Evolutionary conservation across 2,329 filamentous ascomycete species (phyloP).

Genomic region (Ophiostoma tasmaniense): DNA sequence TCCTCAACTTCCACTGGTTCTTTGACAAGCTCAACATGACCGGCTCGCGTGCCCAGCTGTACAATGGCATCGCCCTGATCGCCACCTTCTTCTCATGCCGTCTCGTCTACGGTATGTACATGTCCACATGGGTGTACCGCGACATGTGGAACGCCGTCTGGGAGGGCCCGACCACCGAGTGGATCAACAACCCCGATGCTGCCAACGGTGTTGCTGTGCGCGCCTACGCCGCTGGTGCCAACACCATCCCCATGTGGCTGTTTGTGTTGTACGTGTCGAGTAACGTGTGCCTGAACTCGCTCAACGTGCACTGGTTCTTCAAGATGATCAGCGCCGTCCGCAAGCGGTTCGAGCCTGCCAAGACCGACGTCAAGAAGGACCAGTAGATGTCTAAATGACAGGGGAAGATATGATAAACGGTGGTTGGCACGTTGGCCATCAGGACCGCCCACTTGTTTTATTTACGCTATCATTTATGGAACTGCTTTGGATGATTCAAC

Average conservation of each 20-base stretch:
- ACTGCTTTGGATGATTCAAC: background rate
- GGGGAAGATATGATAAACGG: background rate
- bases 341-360: conserved; percentile 58
- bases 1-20: conserved; percentile 88
- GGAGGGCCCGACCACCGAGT: conserved; percentile 29
- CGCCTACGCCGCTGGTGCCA: conserved; percentile 41
- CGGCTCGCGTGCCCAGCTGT: conserved; percentile 62
- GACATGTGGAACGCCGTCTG: conserved; percentile 58
- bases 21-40: conserved; percentile 80
- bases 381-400: background rate
- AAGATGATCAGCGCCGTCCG: conserved; percentile 77
- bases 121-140: conserved; percentile 58
- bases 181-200: conserved; percentile 22
- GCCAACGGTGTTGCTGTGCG: conserved; percentile 32
- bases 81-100: conserved; percentile 68
- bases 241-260: conserved; percentile 60
- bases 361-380: background rate
- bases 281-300: conserved; percentile 62
- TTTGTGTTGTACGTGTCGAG: conserved; percentile 57
- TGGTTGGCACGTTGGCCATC: background rate
- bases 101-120: conserved; percentile 68
- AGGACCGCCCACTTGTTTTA: background rate
- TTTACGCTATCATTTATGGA: background rate
- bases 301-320: conserved; percentile 80
- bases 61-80: conserved; percentile 68